Conservation (phyloP, 225 moss, liverwort and hornwort genomes). For the Takakia lepidozioides region DNA sequence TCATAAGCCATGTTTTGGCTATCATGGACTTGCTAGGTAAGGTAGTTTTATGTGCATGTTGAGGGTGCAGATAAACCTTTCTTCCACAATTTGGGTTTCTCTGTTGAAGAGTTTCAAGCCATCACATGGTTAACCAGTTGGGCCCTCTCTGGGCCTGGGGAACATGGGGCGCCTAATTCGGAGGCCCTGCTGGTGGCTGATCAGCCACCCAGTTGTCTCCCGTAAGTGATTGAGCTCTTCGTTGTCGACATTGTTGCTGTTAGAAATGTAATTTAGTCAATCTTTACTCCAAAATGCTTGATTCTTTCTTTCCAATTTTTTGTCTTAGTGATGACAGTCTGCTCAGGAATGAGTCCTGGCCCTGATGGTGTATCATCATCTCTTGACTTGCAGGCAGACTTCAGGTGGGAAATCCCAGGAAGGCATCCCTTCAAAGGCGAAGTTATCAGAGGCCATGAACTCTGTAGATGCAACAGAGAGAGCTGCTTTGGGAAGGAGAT, state of each 20-base stretch:
- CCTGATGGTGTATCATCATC: too few species aligned
- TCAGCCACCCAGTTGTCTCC: constrained; percentile 2
- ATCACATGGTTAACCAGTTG: constrained; percentile 97
- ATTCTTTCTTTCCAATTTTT: too few species aligned
- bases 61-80: constrained; percentile 51
- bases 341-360: too few species aligned
- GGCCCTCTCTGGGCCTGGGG: constrained; percentile 61
- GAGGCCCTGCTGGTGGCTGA: constrained; percentile 10
- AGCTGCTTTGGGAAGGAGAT: constrained; percentile 56
- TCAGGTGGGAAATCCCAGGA: constrained; percentile 5
- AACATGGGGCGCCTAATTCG: constrained; percentile 33
- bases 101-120: constrained; percentile 70
- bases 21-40: too few species aligned
- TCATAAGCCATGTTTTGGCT: too few species aligned
- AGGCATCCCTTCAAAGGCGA: constrained; percentile 19
- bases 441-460: constrained; percentile 59
- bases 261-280: too few species aligned
- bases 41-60: too few species aligned
- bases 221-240: too few species aligned
- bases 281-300: too few species aligned
- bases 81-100: constrained; percentile 62
- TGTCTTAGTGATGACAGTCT: too few species aligned
- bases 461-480: constrained; percentile 41
- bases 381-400: constrained; percentile 12
- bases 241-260: too few species aligned